phyloP scores from a whole-genome alignment of 192 early-diverging fungal species.

The Coemansia furcata region DNA sequence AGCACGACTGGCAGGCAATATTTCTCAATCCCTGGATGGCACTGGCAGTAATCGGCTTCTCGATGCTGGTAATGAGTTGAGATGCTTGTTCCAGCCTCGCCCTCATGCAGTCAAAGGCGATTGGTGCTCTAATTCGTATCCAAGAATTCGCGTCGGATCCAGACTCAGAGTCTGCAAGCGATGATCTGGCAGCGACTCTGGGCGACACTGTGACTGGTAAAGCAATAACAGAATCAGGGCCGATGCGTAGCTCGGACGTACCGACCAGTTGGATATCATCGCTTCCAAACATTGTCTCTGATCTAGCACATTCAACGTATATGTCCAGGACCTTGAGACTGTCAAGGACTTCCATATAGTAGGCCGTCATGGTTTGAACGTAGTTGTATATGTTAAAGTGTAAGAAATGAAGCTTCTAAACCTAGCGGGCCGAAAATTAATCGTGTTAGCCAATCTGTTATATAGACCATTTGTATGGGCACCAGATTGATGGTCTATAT shows the following conservation, averaged over 20 bases:
- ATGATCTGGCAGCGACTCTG: slow-evolving; percentile 11
- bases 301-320: slow-evolving; percentile 13
- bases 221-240: not conserved
- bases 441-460: not conserved
- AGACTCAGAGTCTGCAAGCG: not conserved
- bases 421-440: not conserved
- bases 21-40: slow-evolving; percentile 11
- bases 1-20: slow-evolving; percentile 32
- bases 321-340: slow-evolving; percentile 43
- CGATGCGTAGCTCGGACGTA: not conserved
- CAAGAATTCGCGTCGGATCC: not conserved
- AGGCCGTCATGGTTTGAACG: slow-evolving; percentile 14
- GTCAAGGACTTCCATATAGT: slow-evolving; percentile 44
- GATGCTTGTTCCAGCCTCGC: slow-evolving; percentile 5
- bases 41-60: slow-evolving; percentile 17
- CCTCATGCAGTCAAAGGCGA: slow-evolving; percentile 12
- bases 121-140: slow-evolving; percentile 36
- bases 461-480: not conserved
- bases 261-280: not conserved
- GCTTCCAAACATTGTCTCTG: not conserved
- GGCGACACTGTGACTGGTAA: slow-evolving; percentile 17
- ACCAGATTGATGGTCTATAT: not conserved
- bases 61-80: slow-evolving; percentile 27
- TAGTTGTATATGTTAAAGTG: not conserved
- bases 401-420: not conserved